Conservation (phyloP, 2,329 filamentous ascomycete genomes). For the Colletotrichum eremochloae region DNA sequence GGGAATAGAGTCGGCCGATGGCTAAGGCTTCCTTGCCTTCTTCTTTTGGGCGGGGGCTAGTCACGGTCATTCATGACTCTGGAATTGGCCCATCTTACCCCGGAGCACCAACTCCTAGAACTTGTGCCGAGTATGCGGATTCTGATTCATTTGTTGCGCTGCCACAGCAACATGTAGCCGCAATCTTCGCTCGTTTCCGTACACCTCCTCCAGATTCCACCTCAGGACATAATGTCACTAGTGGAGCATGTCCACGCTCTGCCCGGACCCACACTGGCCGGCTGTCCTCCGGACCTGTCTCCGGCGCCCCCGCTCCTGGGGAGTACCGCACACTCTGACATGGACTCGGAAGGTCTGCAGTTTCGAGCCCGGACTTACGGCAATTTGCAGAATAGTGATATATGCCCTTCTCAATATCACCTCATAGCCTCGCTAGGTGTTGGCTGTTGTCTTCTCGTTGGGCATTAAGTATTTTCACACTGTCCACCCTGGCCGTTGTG, state of each 20-base stretch:
- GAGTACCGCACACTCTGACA: neutral
- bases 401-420: neutral
- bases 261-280: slow-evolving; percentile 25
- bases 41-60: neutral
- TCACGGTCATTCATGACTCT: slow-evolving; percentile 13
- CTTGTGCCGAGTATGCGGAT: slow-evolving; percentile 1
- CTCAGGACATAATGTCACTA: neutral
- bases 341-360: neutral
- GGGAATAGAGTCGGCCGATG: slow-evolving; percentile 23
- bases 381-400: neutral
- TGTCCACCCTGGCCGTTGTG: neutral
- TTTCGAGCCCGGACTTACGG: neutral
- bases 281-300: slow-evolving; percentile 23
- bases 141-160: slow-evolving; percentile 1
- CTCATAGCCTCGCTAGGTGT: neutral
- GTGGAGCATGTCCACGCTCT: neutral
- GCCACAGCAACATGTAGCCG: neutral
- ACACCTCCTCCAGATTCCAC: neutral
- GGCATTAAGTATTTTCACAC: neutral
- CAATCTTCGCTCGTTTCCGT: neutral
- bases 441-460: neutral
- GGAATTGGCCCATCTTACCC: neutral
- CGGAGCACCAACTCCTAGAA: slow-evolving; percentile 14
- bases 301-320: slow-evolving; percentile 8
- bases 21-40: slow-evolving; percentile 20